Evolutionary conservation across 108 stramenopile species (phyloP).

Genomic region (Epithemia pelagica): DNA sequence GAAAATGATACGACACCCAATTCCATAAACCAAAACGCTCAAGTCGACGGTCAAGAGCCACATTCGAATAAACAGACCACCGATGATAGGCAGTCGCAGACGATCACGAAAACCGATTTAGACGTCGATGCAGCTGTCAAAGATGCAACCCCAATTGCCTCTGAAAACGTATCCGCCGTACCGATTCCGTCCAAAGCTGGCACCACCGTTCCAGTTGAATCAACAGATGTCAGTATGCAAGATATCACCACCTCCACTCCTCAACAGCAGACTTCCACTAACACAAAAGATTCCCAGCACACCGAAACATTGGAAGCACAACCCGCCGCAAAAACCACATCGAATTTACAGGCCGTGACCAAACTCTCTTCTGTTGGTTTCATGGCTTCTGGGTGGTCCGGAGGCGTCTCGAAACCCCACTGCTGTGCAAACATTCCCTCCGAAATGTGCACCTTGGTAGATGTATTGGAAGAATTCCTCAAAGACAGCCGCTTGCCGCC

Average conservation of each 20-base stretch:
- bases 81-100: not conserved
- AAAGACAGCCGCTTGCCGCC: conserved; percentile 45
- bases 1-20: conserved; percentile 5
- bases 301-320: not conserved
- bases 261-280: not conserved
- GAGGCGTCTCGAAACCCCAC: conserved; percentile 64
- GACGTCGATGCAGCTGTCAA: not conserved
- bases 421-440: conserved; percentile 68
- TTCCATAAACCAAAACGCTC: not conserved
- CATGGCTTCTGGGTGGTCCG: conserved; percentile 59
- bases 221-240: not conserved
- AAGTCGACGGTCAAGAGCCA: not conserved
- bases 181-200: no score
- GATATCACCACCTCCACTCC: not conserved
- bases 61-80: not conserved
- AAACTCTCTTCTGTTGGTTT: conserved; percentile 56
- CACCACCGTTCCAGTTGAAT: not conserved
- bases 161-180: no score
- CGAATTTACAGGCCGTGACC: conserved; percentile 3
- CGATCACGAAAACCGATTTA: not conserved
- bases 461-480: conserved; percentile 54
- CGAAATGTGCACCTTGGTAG: conserved; percentile 57
- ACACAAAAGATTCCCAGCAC: not conserved
- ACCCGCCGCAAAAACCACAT: conserved; percentile 6
- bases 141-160: conserved; percentile 3